These are phyloP conservation scores for Juglanconis sp. DNA, from an alignment of 2,329 filamentous ascomycete genomes.

Conservation along the genomic window DNA sequence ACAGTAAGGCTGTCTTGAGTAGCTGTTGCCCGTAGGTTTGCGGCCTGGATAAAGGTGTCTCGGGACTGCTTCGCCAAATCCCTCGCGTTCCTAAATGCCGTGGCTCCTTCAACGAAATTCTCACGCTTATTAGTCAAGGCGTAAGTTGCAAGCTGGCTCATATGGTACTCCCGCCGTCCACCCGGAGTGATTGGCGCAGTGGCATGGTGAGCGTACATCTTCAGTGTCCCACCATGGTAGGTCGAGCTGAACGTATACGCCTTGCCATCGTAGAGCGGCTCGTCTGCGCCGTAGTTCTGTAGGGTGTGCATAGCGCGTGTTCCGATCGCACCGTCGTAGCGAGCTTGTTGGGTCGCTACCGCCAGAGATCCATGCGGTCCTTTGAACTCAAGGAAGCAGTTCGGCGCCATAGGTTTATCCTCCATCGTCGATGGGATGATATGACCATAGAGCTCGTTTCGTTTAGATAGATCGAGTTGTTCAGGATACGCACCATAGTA, in stretches of 20 bases:
- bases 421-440: conserved; percentile 32
- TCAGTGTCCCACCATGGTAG: conserved; percentile 35
- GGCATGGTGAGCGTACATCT: conserved; percentile 35
- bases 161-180: conserved; percentile 37
- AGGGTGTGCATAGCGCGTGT: conserved; percentile 33
- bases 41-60: conserved; percentile 18
- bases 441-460: conserved; percentile 23
- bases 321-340: conserved; percentile 35
- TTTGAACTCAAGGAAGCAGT: conserved; percentile 41
- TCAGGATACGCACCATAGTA: not conserved
- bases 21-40: conserved; percentile 15
- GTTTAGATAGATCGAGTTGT: conserved; percentile 11
- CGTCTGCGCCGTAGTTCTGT: conserved; percentile 15
- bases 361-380: conserved; percentile 28
- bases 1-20: conserved; percentile 6
- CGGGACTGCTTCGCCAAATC: not conserved
- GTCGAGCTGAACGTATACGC: conserved; percentile 36
- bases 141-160: conserved; percentile 29
- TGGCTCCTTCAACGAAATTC: conserved; percentile 33
- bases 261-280: conserved; percentile 33
- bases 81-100: conserved; percentile 34
- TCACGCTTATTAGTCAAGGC: conserved; percentile 26
- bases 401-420: conserved; percentile 32
- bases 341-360: conserved; percentile 32
- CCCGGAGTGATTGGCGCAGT: conserved; percentile 28